These are phyloP conservation scores for Colletotrichum liriopes DNA, from an alignment of 2,329 filamentous ascomycete genomes.

Conservation along the genomic window DNA sequence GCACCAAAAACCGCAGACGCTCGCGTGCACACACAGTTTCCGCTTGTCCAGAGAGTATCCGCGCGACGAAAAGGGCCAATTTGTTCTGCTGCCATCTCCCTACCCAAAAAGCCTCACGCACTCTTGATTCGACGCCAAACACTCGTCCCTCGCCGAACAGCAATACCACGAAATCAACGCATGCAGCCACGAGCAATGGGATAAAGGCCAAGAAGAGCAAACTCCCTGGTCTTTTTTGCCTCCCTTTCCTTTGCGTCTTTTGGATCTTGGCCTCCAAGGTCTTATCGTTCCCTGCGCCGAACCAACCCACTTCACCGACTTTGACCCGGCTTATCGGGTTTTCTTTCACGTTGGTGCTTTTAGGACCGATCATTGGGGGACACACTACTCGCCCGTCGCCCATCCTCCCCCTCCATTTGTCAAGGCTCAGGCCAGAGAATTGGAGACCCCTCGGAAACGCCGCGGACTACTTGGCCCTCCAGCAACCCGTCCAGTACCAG, in stretches of 20 bases:
- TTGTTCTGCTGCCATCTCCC: not conserved
- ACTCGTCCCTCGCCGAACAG: not conserved
- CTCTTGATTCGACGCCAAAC: constrained; percentile 21
- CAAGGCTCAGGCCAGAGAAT: constrained; percentile 17
- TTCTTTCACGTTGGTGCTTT: constrained; percentile 30
- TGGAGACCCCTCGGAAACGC: constrained; percentile 36
- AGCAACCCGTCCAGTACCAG: constrained; percentile 13
- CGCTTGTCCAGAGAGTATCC: not conserved
- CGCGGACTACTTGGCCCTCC: constrained; percentile 20
- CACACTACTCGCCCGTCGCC: constrained; percentile 9
- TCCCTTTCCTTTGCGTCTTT: constrained; percentile 1
- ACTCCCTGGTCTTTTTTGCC: constrained; percentile 1
- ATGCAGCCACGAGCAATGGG: constrained; percentile 39
- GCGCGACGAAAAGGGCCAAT: constrained; percentile 12
- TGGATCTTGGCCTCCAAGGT: constrained; percentile 23
- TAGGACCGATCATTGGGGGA: constrained; percentile 28
- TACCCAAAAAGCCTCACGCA: constrained; percentile 14
- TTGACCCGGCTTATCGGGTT: constrained; percentile 24
- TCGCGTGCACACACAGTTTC: constrained; percentile 20
- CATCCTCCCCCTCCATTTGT: constrained; percentile 17
- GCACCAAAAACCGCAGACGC: constrained; percentile 12
- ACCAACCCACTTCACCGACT: constrained; percentile 15
- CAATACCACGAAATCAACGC: constrained; percentile 16
- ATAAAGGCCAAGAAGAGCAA: constrained; percentile 29
- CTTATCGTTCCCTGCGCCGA: constrained; percentile 16